Evolutionary conservation across 805 yeast species (phyloP), one percentile per base, ranked within the genome.

Genomic region (Komagataella kurtzmanii): DNA sequence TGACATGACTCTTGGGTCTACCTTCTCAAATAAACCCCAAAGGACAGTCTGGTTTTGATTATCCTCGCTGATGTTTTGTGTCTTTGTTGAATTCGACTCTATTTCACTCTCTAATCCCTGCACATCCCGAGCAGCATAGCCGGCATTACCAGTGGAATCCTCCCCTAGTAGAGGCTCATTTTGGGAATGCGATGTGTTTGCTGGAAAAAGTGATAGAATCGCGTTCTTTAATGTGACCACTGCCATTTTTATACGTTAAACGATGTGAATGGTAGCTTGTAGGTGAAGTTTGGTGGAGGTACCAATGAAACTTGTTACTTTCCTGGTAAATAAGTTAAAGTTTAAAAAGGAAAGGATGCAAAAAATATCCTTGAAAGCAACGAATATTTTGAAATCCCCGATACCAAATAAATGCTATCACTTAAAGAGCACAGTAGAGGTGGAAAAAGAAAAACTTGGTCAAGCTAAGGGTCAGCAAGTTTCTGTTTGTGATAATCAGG

Each of bases 1-100:
- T 48, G 93, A 83, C 84, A 91, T 87, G 23, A 90, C 90, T 65
- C 99, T 80, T 7, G 99, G 99, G 63, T 85, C 93, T 50, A 85
- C 73, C 48, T 70, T 76, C 44, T 74, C 75, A 54, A 82, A 72
- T 44, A 80, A 12, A 17, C 24, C 40, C 40, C 40, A 30, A 30
- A 30, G 14, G 40, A 30, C 40, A 30, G 40, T 30, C 40, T 30
- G 40, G 40, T 8, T 30, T 30, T 10, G n/a, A 30, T 30, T 30
- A 30, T 30, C 40, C 40, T 30, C 40, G 40, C 12, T 30, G 10
- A 30, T 30, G n/a, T 30, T 30, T 30, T 30, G 40, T 30, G 40
- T 30, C 40, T 30, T 30, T 14, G 40, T 8, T 10, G 40, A 30
- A 30, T 30, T 30, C 14, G 40, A 30, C 40, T 30, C 40, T 30